Percentiles rank a stretch among this genome's conserved stretches.
These are phyloP conservation scores for Pelargonium fulgidum DNA, from an alignment of 441 rosid species.

Conservation along the genomic window DNA sequence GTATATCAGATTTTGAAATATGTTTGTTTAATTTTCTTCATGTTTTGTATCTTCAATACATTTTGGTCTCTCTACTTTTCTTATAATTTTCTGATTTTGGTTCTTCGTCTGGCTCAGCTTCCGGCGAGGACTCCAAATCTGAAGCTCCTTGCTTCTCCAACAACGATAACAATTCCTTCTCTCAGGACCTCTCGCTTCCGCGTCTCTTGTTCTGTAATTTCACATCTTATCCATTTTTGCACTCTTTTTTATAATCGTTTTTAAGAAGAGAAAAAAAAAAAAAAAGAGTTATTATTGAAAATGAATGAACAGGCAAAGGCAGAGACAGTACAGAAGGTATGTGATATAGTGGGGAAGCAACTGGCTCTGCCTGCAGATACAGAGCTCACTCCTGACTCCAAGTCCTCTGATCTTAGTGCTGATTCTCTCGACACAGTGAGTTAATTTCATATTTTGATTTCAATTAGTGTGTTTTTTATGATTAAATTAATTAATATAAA, in stretches of 20 bases:
- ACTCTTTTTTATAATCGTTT: no score
- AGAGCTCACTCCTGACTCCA: not conserved
- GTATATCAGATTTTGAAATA: no score
- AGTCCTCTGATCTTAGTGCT: not conserved
- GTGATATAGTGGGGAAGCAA: slow-evolving; percentile 2
- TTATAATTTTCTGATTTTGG: no score
- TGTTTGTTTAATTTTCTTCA: no score
- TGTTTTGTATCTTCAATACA: no score
- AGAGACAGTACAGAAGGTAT: not conserved
- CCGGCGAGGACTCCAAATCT: not conserved
- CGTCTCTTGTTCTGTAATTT: not conserved
- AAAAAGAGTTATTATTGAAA: no score
- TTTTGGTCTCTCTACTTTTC: no score
- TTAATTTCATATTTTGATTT: no score
- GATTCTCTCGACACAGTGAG: not conserved
- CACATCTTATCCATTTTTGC: not conserved
- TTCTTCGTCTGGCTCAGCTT: not conserved
- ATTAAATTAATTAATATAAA: no score
- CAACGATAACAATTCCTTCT: not conserved
- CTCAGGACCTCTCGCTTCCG: not conserved
- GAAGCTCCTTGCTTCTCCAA: not conserved
- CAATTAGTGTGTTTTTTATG: not conserved
- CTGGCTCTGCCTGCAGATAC: slow-evolving; percentile 9
- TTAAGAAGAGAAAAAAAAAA: no score
- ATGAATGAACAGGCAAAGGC: not conserved